Base-by-base conservation (phyloP, 202 grass and related monocot species). In the Setaria viridis region DNA sequence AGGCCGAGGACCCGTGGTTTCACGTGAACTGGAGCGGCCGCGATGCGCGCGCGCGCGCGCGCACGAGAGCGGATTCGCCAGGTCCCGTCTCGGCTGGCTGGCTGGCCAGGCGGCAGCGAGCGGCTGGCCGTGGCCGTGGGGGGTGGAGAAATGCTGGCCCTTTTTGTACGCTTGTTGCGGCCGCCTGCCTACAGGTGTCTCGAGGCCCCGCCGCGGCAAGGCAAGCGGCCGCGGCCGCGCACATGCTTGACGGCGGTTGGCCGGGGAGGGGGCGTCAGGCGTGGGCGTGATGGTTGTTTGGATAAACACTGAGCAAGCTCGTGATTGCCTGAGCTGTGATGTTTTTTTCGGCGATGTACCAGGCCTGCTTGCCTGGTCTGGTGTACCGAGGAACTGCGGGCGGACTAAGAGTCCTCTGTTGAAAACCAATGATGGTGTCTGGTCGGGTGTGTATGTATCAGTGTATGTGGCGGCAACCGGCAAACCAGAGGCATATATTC, bases 221-320 rank as follows among this genome's bases (percentile, higher is more conserved):
- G 7, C 15, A 15, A 11, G 29, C 49, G 11, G n/a, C 39, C 13
- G 16, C 51, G 51, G 8, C 15, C 13, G n/a, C 83, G 65, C 66
- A 64, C 67, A 65, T 80, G 84, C 46, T 65, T 55, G 57, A 47
- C 77, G 85, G 77, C 85, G 85, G 69, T 4, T 67, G 69, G 85
- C 16, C 77, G 77, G 72, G 59, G 59, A 20, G 3, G 47, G 47
- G 46, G 12, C 2, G 35, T 37, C 4, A 4, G 35, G 46, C 58
- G 42, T 45, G 35, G 35, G 35, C 35, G 59, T 48, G 37, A 19
- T 16, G 68, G 46, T 43, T 55, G 68, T 41, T 41, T 46, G 77
- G 41, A 64, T 58, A 33, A 54, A 30, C 32, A 20, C 0, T 16
- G 1, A 43, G 25, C 46, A 2, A 6, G 34, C 49, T 81, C 64